Evolutionary conservation across 139 green algal genomes (phyloP).

Genomic region (Volvox reticuliferus): DNA sequence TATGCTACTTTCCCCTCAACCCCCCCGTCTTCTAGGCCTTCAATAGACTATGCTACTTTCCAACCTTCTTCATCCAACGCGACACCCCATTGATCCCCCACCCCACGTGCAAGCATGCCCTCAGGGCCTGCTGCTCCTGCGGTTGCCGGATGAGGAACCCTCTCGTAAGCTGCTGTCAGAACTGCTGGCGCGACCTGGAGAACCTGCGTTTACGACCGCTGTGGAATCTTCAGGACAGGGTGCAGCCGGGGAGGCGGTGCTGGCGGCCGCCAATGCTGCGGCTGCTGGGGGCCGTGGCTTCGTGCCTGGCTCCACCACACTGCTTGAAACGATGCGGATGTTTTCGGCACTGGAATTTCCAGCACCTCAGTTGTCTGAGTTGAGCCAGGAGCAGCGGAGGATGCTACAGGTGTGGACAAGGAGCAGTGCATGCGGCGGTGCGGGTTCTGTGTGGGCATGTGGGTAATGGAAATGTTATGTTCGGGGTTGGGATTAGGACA

Average conservation of each 20-base stretch:
- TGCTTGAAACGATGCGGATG: constrained; percentile 45
- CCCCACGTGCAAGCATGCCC: not conserved
- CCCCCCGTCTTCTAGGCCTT: too few species aligned
- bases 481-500: too few species aligned
- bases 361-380: constrained; percentile 23
- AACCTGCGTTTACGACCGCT: not conserved
- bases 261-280: not conserved
- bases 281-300: not conserved
- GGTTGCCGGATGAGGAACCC: constrained; percentile 44
- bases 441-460: too few species aligned
- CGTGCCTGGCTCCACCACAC: constrained; percentile 27
- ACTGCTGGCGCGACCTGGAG: constrained; percentile 47
- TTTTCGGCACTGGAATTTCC: constrained; percentile 10
- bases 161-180: constrained; percentile 53
- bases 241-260: not conserved
- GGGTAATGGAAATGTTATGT: too few species aligned
- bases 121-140: constrained; percentile 55
- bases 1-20: too few species aligned
- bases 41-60: too few species aligned
- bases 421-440: too few species aligned
- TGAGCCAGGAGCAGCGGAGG: constrained; percentile 37
- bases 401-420: constrained; percentile 28
- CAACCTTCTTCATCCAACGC: too few species aligned
- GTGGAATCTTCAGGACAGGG: too few species aligned
- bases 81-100: too few species aligned